Evolutionary conservation across 1,284 basidiomycete genomes (phyloP).

Genomic region (Phellopilus nigrolimitatus): DNA sequence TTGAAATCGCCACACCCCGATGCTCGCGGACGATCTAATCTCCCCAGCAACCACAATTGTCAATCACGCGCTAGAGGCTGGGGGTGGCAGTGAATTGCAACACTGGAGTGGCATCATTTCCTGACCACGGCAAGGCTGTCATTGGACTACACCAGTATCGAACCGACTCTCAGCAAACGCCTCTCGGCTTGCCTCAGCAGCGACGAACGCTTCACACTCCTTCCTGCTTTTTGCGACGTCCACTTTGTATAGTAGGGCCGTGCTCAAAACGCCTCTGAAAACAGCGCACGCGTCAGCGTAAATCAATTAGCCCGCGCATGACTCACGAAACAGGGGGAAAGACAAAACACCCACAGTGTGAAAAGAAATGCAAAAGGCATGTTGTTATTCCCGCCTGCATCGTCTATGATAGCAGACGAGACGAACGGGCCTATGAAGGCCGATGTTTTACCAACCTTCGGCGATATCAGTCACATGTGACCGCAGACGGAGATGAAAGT

Average conservation of each 20-base stretch:
- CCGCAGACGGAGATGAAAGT: conserved; percentile 32
- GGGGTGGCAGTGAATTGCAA: no score
- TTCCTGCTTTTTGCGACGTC: conserved; percentile 64
- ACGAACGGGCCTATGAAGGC: conserved; percentile 81
- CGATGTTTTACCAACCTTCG: conserved; percentile 70
- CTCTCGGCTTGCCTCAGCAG: conserved; percentile 48
- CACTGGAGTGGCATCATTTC: no score
- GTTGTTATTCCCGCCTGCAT: conserved; percentile 66
- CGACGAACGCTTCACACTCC: conserved; percentile 62
- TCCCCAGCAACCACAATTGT: no score
- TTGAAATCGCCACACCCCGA: no score
- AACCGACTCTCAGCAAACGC: conserved; percentile 35
- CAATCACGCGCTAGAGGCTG: no score
- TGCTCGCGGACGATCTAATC: no score
- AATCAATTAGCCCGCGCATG: conserved; percentile 29
- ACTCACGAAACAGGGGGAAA: conserved; percentile 46
- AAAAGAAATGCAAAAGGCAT: conserved; percentile 82
- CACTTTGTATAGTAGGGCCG: conserved; percentile 61
- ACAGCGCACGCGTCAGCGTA: conserved; percentile 4
- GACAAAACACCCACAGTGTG: conserved; percentile 44
- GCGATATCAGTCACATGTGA: conserved; percentile 26
- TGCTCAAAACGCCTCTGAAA: conserved; percentile 54
- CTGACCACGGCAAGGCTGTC: no score
- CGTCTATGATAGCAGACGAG: conserved; percentile 69
- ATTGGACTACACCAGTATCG: conserved; percentile 4